Percentiles rank a stretch among this genome's conserved stretches.
Evolutionary conservation across 163 green algal species (phyloP).

Genomic region (Scenedesmus sp.): DNA sequence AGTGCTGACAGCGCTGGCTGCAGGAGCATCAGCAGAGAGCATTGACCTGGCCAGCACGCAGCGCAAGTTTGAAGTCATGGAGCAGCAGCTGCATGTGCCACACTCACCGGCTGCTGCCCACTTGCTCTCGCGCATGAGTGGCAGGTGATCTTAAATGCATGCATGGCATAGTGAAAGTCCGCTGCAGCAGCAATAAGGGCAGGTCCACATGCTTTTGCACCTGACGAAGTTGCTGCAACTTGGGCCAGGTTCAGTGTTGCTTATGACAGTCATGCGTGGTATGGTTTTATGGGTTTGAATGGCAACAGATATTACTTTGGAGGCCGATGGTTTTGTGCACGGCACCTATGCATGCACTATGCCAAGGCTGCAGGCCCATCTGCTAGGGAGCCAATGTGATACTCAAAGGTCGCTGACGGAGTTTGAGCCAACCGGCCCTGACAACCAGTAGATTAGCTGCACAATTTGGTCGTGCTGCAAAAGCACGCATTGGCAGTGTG

Average conservation of each 20-base stretch:
- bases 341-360: too few relatives aligned
- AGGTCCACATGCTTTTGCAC: background rate
- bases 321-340: background rate
- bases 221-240: background rate
- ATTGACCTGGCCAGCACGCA: background rate
- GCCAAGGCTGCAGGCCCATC: background rate
- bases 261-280: background rate
- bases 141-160: background rate
- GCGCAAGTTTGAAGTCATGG: constrained; percentile 10
- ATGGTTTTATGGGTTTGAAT: too few relatives aligned
- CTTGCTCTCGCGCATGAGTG: background rate
- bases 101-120: background rate
- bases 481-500: background rate
- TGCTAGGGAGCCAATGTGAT: background rate
- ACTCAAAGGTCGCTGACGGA: too few relatives aligned
- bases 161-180: background rate
- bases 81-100: constrained; percentile 2
- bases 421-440: background rate
- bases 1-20: background rate
- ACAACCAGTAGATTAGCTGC: background rate
- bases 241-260: too few relatives aligned
- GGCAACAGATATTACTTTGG: background rate
- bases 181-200: background rate
- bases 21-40: background rate
- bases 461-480: background rate